Evolutionary conservation across 768 basidiomycete species (phyloP).

Genomic region (Mycena vitilis): DNA sequence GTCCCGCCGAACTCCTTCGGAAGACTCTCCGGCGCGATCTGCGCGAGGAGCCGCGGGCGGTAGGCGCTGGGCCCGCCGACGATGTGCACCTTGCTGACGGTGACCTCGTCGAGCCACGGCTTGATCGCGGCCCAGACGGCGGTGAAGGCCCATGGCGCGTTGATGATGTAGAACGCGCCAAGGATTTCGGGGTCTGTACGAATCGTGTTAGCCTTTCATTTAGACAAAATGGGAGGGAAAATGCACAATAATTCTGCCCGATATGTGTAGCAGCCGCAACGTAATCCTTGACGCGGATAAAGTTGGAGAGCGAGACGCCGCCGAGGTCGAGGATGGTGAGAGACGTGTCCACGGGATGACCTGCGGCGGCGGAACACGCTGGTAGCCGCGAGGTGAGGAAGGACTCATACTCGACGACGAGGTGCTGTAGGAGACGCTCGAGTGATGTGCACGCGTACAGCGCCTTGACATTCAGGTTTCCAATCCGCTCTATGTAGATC

Average conservation of each 20-base stretch:
- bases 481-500: conserved; percentile 93
- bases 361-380: conserved; percentile 74
- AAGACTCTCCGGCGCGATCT: conserved; percentile 86
- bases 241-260: conserved; percentile 81
- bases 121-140: conserved; percentile 91
- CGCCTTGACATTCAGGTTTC: conserved; percentile 86
- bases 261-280: conserved; percentile 79
- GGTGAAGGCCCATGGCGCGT: conserved; percentile 93
- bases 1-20: conserved; percentile 87
- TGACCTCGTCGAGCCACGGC: conserved; percentile 95
- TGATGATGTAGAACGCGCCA: conserved; percentile 99
- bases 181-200: conserved; percentile 62
- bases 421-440: conserved; percentile 89
- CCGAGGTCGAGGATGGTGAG: conserved; percentile 97
- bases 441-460: conserved; percentile 86
- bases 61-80: conserved; percentile 67
- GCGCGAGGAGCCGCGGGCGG: conserved; percentile 78
- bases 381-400: conserved; percentile 85
- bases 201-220: too few relatives aligned
- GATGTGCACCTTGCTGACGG: conserved; percentile 94
- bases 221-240: too few relatives aligned
- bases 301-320: conserved; percentile 76
- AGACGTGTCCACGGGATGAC: conserved; percentile 93
- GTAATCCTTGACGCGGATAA: conserved; percentile 94
- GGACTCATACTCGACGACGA: conserved; percentile 95